These are phyloP conservation scores for Tausonia pullulans DNA, from an alignment of 1,284 basidiomycete genomes.

Conservation along the genomic window DNA sequence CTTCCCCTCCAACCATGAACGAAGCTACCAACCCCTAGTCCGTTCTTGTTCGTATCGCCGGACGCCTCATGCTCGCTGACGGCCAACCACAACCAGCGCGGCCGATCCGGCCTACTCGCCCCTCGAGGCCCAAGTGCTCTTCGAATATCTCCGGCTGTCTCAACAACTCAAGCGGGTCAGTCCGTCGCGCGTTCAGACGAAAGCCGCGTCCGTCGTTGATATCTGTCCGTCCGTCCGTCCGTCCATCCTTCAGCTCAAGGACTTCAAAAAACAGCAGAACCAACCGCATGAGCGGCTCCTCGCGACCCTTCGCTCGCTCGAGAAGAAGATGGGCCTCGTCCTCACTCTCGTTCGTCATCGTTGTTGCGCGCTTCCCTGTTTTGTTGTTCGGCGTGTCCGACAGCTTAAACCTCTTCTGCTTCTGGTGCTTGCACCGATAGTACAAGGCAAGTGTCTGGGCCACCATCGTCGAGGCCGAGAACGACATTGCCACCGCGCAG, in stretches of 20 bases:
- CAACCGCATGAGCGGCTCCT: constrained; percentile 64
- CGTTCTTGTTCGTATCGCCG: too few relatives aligned
- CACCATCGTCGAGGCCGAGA: constrained; percentile 65
- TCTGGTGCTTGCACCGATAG: constrained; percentile 35
- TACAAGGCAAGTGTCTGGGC: constrained; percentile 95
- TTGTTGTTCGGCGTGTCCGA: constrained; percentile 4
- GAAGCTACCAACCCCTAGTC: too few relatives aligned
- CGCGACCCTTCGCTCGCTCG: constrained; percentile 65
- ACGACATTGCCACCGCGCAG: constrained; percentile 26
- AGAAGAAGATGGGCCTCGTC: constrained; percentile 90
- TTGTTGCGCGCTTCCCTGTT: constrained; percentile 22
- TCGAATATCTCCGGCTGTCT: constrained; percentile 66
- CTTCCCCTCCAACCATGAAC: too few relatives aligned
- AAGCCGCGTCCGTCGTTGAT: background rate
- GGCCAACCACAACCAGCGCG: constrained; percentile 21
- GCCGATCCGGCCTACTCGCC: constrained; percentile 47
- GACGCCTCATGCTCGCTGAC: too few relatives aligned
- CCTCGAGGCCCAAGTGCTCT: constrained; percentile 57
- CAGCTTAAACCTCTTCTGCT: constrained; percentile 1
- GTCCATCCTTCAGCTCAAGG: constrained; percentile 29
- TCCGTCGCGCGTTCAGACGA: constrained; percentile 2
- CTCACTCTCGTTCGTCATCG: constrained; percentile 59
- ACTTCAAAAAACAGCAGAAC: constrained; percentile 38
- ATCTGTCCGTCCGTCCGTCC: background rate
- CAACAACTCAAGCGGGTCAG: constrained; percentile 57